phyloP scores from a whole-genome alignment of 176 grass and related monocot genomes.

The Oryza glaberrima region DNA sequence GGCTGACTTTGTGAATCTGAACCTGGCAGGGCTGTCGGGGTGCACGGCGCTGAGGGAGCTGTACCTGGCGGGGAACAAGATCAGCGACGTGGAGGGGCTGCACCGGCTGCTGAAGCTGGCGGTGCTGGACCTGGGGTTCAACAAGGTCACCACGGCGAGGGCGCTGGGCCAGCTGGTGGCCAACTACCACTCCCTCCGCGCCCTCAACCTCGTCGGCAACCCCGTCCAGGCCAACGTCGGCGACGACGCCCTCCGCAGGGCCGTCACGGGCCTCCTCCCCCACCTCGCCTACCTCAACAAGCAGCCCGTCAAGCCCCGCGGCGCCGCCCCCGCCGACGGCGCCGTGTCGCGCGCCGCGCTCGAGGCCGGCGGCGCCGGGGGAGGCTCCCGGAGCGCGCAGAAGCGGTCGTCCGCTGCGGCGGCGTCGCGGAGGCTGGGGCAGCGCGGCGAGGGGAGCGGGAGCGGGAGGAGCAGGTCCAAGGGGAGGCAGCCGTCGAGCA shows the following conservation, averaged over 20 bases:
- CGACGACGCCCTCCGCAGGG: conserved; percentile 82
- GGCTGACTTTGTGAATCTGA: too few species aligned
- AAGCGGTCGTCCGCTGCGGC: conserved; percentile 25
- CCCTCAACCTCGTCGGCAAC: conserved; percentile 91
- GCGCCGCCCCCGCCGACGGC: conserved; percentile 60
- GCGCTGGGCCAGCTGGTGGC: conserved; percentile 94
- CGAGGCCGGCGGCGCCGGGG: conserved; percentile 14
- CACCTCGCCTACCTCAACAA: conserved; percentile 86
- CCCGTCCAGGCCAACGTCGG: conserved; percentile 89
- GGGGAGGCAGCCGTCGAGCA: conserved; percentile 27
- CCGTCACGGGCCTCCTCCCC: conserved; percentile 72
- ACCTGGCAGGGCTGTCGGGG: conserved; percentile 54
- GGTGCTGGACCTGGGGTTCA: conserved; percentile 96
- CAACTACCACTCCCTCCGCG: conserved; percentile 93
- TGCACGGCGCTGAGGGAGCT: conserved; percentile 89
- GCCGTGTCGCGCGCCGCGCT: conserved; percentile 76
- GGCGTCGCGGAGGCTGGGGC: conserved; percentile 33
- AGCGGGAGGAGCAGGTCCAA: conserved; percentile 40
- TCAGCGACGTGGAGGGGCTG: conserved; percentile 87
- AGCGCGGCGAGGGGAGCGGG: background rate
- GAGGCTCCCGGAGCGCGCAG: conserved; percentile 7
- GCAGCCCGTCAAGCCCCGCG: conserved; percentile 82
- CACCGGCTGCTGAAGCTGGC: conserved; percentile 94
- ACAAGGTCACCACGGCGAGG: conserved; percentile 88
- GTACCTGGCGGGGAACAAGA: conserved; percentile 91